Conservation (phyloP, 805 yeast genomes). For the Spathaspora girioi region DNA sequence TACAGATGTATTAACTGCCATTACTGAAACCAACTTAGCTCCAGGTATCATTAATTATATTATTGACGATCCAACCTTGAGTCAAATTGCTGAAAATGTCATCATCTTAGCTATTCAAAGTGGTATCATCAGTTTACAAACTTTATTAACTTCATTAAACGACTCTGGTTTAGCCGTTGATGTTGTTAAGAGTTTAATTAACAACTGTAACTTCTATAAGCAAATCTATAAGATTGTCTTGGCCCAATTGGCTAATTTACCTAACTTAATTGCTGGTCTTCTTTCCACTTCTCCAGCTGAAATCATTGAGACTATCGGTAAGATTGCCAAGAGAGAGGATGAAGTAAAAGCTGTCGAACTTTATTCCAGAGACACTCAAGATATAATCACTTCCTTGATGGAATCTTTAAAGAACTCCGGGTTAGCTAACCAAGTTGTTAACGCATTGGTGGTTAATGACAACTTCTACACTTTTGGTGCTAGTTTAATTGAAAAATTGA, state of each 20-base stretch:
- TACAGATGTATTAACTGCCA: conserved; percentile 35
- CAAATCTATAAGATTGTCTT: conserved; percentile 36
- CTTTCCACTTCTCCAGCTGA: conserved; percentile 15
- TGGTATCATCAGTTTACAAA: conserved; percentile 29
- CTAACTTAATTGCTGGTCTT: conserved; percentile 18
- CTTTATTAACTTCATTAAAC: conserved; percentile 36
- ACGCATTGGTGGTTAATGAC: conserved; percentile 33
- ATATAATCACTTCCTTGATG: conserved; percentile 31
- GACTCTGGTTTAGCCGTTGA: conserved; percentile 40
- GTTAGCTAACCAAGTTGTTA: conserved; percentile 36
- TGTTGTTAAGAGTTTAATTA: conserved; percentile 32
- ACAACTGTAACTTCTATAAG: conserved; percentile 36
- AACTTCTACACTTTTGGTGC: conserved; percentile 38
- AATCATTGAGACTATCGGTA: conserved; percentile 3
- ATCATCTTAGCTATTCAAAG: conserved; percentile 26
- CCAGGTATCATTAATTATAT: conserved; percentile 31
- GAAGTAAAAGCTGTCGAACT: neutral
- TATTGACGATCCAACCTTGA: conserved; percentile 28
- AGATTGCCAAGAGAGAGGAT: conserved; percentile 10
- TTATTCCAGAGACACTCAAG: conserved; percentile 12
- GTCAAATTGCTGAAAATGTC: conserved; percentile 24
- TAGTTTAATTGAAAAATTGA: conserved; percentile 26
- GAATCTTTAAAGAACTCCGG: conserved; percentile 43
- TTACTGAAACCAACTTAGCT: conserved; percentile 34
- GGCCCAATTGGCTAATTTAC: conserved; percentile 27